A percentile compares a stretch with the other conserved stretches of the same genome.
phyloP scores from a whole-genome alignment of 306 rosid species.

The Gleditsia sinensis region DNA sequence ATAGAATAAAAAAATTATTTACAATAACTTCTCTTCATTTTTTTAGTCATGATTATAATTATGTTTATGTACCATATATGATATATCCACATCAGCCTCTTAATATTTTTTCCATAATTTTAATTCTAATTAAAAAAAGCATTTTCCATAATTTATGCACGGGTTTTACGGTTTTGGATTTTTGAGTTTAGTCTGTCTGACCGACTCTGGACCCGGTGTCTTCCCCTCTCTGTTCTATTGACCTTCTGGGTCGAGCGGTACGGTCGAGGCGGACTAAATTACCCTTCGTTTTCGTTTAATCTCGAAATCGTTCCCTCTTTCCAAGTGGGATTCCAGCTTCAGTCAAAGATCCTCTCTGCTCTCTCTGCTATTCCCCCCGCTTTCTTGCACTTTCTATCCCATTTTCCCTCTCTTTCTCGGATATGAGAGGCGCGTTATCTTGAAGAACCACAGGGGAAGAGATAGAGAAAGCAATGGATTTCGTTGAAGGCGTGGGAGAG shows the following conservation, averaged over 20 bases:
- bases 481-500: constrained; percentile 93
- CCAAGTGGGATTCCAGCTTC: constrained; percentile 34
- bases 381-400: constrained; percentile 33
- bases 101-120: background rate
- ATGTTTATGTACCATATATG: too few species aligned
- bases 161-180: background rate
- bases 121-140: background rate
- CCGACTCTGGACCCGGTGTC: background rate
- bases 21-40: too few species aligned
- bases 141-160: too few species aligned
- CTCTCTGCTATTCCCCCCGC: background rate
- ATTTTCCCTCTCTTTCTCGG: constrained; percentile 33
- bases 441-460: background rate
- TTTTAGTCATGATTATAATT: too few species aligned
- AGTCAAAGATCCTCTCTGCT: constrained; percentile 42
- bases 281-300: constrained; percentile 35
- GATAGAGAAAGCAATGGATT: constrained; percentile 60
- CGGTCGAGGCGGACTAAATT: constrained; percentile 31
- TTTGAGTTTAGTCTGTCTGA: background rate
- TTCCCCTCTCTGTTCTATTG: background rate
- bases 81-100: too few species aligned
- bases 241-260: background rate
- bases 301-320: constrained; percentile 14
- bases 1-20: too few species aligned
- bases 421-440: constrained; percentile 16